Base-by-base conservation (phyloP, 495 filamentous ascomycete species). In the Elaphomyces granulatus region DNA sequence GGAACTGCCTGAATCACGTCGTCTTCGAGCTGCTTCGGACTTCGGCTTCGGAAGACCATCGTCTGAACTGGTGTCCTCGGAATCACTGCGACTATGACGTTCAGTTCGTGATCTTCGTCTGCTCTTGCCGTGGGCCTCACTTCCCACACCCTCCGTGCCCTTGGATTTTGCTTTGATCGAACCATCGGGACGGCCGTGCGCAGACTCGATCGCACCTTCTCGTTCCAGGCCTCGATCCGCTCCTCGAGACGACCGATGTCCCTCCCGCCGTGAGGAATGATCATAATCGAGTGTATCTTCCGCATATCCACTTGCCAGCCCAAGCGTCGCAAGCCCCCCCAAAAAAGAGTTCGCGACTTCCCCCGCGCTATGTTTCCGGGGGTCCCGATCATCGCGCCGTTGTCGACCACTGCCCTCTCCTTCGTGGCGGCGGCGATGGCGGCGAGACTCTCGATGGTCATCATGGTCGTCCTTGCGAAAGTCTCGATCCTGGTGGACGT, bases 251-350 rank as follows among this genome's bases (percentile, higher is more conserved):
- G 23, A 32, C 7, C 41, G 34, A 21, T 37, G 34, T 15, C 19
- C 17, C 1, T 30, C 19, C 20, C 28, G 37, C 15, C 41, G 32
- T 1, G 48, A 26, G 8, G 46, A 49, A 19, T 44, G 53, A 15
- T 63, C 59, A 39, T 55, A 54, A 15, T 64, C 57, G n/a, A 50
- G 51, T 33, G 21, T 36, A 9, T 56, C 43, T 32, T 64, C 63
- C 2, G 56, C 56, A 40, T 62, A 63, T 15, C 55, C 58, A 30
- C 52, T 50, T 10, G 54, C 61, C 23, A 66, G 44, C 1, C 52
- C 64, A 2, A 61, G 64, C 2, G 64, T 67, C 15, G 64, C 64
- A 8, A 63, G 52, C 10, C 63, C 64, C 10, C 52, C 41, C 10
- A 53, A 45, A 33, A 53, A 41, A 15, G 43, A 35, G 3, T 32